A percentile compares a stretch with the other conserved stretches of the same genome.
These are phyloP conservation scores for Brassica napus DNA, from an alignment of 345 rosid species.

Conservation along the genomic window DNA sequence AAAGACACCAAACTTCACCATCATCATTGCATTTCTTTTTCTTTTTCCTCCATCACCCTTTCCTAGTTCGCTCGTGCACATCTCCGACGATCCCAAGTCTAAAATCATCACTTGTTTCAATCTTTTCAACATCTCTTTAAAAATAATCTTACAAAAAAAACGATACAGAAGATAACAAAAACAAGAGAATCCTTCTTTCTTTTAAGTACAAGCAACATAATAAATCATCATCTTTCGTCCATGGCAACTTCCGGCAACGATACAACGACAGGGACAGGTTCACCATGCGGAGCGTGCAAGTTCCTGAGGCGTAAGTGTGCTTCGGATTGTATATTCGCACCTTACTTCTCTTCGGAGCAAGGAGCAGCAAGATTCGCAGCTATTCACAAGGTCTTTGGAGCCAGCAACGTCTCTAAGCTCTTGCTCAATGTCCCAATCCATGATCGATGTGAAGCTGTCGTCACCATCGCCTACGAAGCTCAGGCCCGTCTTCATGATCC, in stretches of 20 bases:
- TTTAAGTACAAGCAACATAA: neutral
- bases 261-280: conserved; percentile 46
- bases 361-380: conserved; percentile 62
- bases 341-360: conserved; percentile 63
- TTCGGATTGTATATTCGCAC: conserved; percentile 53
- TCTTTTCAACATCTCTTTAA: conserved; percentile 7
- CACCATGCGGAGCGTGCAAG: conserved; percentile 74
- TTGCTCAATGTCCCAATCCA: conserved; percentile 53
- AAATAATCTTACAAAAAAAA: neutral
- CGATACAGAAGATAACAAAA: neutral
- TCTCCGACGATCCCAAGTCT: conserved; percentile 31
- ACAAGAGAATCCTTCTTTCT: conserved; percentile 1
- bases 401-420: conserved; percentile 66
- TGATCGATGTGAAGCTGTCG: conserved; percentile 65
- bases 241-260: conserved; percentile 43
- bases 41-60: conserved; percentile 34
- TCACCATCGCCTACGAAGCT: conserved; percentile 63
- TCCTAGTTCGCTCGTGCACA: conserved; percentile 50
- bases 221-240: neutral
- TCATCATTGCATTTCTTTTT: conserved; percentile 34
- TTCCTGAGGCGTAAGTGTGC: conserved; percentile 61
- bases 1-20: conserved; percentile 38
- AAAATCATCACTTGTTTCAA: conserved; percentile 19
- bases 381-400: conserved; percentile 70
- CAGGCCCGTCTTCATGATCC: conserved; percentile 66